Evolutionary conservation across 768 basidiomycete genomes (phyloP).

Genomic region (Rhizopogon roseolus): DNA sequence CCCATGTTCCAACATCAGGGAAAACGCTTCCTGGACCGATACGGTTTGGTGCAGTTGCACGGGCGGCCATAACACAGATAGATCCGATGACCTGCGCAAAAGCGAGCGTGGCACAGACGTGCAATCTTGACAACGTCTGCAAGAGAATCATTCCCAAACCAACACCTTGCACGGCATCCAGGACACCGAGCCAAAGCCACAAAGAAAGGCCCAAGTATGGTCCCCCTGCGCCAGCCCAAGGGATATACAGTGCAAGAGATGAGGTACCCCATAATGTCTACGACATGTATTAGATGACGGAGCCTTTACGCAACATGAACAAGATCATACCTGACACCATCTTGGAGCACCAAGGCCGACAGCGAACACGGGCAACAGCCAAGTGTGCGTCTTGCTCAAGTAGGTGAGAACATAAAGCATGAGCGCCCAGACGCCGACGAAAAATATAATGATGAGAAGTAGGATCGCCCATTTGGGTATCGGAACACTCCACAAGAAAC

Average conservation of each 20-base stretch:
- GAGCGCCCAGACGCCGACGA: conserved; percentile 80
- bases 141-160: conserved; percentile 89
- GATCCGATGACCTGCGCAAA: conserved; percentile 89
- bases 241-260: conserved; percentile 86
- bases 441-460: conserved; percentile 77
- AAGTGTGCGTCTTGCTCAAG: conserved; percentile 92
- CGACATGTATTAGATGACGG: not conserved
- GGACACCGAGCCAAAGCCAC: conserved; percentile 94
- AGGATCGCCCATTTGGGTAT: conserved; percentile 83
- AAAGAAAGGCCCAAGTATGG: conserved; percentile 87
- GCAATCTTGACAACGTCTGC: conserved; percentile 87
- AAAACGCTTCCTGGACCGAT: conserved; percentile 88
- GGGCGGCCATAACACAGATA: conserved; percentile 87
- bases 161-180: conserved; percentile 92
- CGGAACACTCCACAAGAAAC: conserved; percentile 83
- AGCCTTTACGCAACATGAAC: not conserved
- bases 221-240: conserved; percentile 84
- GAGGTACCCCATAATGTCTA: conserved; percentile 95
- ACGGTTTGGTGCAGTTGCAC: conserved; percentile 85
- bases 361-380: conserved; percentile 92
- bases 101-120: conserved; percentile 90
- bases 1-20: conserved; percentile 90
- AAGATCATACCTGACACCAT: conserved; percentile 79
- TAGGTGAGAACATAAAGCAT: conserved; percentile 73
- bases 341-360: conserved; percentile 90